Evolutionary conservation across 208 protist species (phyloP).

Genomic region (Leishmania braziliensis): DNA sequence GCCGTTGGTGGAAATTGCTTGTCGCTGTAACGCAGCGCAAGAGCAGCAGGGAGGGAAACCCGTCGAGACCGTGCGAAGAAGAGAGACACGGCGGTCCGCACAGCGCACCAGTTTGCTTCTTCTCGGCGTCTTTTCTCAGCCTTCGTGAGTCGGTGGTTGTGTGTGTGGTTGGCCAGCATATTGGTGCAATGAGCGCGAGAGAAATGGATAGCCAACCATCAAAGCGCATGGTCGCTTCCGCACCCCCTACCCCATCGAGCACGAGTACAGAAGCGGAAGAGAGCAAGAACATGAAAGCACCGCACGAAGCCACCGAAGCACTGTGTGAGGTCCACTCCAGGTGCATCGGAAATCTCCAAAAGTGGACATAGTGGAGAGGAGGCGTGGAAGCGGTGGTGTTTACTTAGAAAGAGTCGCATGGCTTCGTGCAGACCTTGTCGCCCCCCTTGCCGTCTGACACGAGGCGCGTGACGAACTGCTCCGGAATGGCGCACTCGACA

Average conservation of each 20-base stretch:
- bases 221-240: background rate
- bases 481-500: slow-evolving; percentile 71
- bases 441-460: slow-evolving; percentile 61
- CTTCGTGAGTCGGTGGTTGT: background rate
- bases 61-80: background rate
- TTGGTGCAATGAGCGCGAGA: background rate
- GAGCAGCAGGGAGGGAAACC: background rate
- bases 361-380: background rate
- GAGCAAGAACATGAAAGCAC: background rate
- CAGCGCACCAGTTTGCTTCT: background rate
- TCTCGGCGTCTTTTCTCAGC: background rate
- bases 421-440: slow-evolving; percentile 72
- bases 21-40: background rate
- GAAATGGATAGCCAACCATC: background rate
- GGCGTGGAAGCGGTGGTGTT: background rate
- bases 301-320: background rate
- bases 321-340: background rate
- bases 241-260: background rate
- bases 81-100: background rate
- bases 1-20: background rate
- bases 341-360: background rate
- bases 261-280: background rate
- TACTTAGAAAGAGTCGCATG: slow-evolving; percentile 33
- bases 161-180: background rate
- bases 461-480: slow-evolving; percentile 81